Evolutionary conservation across 352 stramenopile genomes (phyloP).

Genomic region (Bremia lactucae): DNA sequence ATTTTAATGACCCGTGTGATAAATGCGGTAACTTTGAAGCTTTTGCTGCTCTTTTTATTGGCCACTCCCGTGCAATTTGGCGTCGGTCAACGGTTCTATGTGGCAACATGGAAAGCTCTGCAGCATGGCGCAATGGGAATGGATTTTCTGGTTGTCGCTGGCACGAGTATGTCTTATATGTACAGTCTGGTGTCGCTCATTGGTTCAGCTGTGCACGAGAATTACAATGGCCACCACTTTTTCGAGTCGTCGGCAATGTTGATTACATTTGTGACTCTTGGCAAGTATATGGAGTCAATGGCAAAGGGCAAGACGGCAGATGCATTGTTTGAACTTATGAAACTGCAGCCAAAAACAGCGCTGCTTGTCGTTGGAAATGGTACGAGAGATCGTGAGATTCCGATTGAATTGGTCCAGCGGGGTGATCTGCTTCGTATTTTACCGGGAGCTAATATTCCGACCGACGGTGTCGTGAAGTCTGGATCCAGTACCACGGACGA

Average conservation of each 20-base stretch:
- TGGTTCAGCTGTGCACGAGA: constrained; percentile 35
- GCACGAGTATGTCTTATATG: constrained; percentile 78
- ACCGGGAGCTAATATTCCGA: constrained; percentile 72
- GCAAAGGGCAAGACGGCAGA: constrained; percentile 80
- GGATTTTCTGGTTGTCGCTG: constrained; percentile 80
- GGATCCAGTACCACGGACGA: constrained; percentile 61
- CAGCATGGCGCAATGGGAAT: constrained; percentile 84
- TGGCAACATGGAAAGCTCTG: constrained; percentile 71
- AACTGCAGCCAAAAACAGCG: constrained; percentile 71
- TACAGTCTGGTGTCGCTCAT: constrained; percentile 80
- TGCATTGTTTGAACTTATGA: constrained; percentile 55
- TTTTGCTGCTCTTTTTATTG: constrained; percentile 75
- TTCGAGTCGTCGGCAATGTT: constrained; percentile 84
- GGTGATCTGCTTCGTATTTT: constrained; percentile 62
- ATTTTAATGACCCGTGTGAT: constrained; percentile 65
- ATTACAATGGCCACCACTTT: constrained; percentile 77
- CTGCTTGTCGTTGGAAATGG: constrained; percentile 37
- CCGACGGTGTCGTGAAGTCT: constrained; percentile 67
- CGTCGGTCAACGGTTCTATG: constrained; percentile 69
- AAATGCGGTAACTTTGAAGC: constrained; percentile 64
- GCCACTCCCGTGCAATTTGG: constrained; percentile 80
- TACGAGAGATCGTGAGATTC: constrained; percentile 54
- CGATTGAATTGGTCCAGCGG: constrained; percentile 77
- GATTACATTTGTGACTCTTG: constrained; percentile 80
- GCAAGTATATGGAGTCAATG: constrained; percentile 85